Percentiles rank a stretch among this genome's conserved stretches.
These are phyloP conservation scores for Lippia alba DNA, from an alignment of 305 asterid genomes.

Conservation along the genomic window DNA sequence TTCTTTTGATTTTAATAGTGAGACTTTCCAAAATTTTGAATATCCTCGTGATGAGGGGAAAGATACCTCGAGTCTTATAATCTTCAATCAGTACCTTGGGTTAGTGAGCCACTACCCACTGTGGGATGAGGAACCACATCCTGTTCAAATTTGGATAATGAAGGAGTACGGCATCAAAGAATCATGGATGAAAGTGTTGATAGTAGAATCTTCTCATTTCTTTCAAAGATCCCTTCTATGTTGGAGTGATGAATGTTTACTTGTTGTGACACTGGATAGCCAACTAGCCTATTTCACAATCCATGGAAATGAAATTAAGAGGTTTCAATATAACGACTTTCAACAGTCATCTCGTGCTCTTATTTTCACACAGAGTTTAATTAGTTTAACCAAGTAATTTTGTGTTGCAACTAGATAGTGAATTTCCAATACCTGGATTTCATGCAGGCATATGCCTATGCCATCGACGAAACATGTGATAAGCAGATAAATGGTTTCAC, in stretches of 20 bases:
- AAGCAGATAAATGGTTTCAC: no score
- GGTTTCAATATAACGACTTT: not conserved
- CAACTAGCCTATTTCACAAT: not conserved
- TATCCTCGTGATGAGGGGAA: not conserved
- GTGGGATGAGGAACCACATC: not conserved
- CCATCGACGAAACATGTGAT: no score
- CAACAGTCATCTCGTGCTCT: not conserved
- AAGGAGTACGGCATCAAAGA: not conserved
- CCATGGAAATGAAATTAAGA: not conserved
- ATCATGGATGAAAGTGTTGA: not conserved
- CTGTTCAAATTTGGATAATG: not conserved
- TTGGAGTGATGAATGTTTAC: not conserved
- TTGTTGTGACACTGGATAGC: not conserved
- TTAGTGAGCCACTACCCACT: not conserved
- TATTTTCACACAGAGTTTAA: not conserved
- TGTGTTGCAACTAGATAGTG: not conserved
- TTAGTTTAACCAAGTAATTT: not conserved
- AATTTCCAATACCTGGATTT: no score
- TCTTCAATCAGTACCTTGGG: not conserved
- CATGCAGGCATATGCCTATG: no score
- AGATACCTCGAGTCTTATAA: not conserved
- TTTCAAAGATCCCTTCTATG: not conserved
- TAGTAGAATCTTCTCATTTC: not conserved
- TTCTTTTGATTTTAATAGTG: not conserved
- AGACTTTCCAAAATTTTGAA: not conserved